Evolutionary conservation across 345 rosid species (phyloP).

Genomic region (Salix caprea): DNA sequence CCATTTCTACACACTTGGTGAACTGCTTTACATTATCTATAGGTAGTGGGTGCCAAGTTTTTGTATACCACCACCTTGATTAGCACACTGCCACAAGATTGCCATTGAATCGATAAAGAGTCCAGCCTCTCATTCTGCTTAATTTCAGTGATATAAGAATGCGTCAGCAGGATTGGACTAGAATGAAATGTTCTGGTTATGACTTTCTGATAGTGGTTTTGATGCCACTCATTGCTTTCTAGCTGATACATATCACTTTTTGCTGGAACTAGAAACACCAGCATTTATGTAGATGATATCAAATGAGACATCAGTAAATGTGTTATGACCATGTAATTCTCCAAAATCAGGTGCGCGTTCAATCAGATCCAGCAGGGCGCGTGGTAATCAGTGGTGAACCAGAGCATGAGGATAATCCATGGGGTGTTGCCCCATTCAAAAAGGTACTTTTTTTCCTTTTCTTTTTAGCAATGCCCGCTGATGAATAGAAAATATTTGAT

Average conservation of each 20-base stretch:
- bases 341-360: conserved; percentile 58
- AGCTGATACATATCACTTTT: background rate
- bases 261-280: background rate
- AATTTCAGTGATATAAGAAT: background rate
- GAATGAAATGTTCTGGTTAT: background rate
- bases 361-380: conserved; percentile 74
- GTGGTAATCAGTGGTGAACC: conserved; percentile 67
- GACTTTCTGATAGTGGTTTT: background rate
- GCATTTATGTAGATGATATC: background rate
- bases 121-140: background rate
- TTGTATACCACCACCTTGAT: background rate
- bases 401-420: conserved; percentile 58
- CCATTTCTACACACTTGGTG: background rate
- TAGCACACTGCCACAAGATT: background rate
- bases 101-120: background rate
- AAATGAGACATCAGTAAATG: background rate
- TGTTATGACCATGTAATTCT: background rate
- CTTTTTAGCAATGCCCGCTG: background rate
- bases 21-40: background rate
- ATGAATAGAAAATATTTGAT: background rate
- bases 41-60: background rate
- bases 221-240: background rate
- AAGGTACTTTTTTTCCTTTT: background rate
- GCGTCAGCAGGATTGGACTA: background rate
- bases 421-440: conserved; percentile 71